Percentiles rank a stretch among this genome's conserved stretches.
Evolutionary conservation across 1,139 yeast genomes (phyloP).

Genomic region (Yamadazyma spencermartinsiae): DNA sequence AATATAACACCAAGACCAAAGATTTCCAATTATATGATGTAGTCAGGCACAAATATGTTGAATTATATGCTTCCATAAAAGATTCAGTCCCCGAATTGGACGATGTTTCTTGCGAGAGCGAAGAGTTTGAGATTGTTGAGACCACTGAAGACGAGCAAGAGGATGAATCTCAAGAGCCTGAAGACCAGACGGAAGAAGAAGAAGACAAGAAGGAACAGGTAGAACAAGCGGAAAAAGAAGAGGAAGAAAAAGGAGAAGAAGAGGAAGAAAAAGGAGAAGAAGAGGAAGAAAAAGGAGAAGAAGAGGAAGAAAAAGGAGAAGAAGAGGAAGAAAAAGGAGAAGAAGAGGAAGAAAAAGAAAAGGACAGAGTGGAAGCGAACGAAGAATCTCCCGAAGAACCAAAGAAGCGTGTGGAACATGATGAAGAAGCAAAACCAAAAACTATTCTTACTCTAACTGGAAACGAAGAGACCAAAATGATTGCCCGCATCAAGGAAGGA

Average conservation of each 20-base stretch:
- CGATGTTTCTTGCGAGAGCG: conserved; percentile 12
- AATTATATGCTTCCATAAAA: conserved; percentile 10
- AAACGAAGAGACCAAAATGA: conserved; percentile 10
- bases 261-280: neutral
- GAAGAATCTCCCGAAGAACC: neutral
- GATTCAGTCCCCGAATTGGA: conserved; percentile 12
- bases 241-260: conserved; percentile 1
- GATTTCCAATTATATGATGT: conserved; percentile 15
- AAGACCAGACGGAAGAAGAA: neutral
- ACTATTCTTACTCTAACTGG: neutral
- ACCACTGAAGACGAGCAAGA: conserved; percentile 3
- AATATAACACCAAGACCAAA: conserved; percentile 5
- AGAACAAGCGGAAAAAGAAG: conserved; percentile 5
- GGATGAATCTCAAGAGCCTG: neutral
- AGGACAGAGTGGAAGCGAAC: conserved; percentile 5
- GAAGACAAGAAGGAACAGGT: conserved; percentile 4
- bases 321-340: conserved; percentile 3
- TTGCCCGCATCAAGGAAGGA: conserved; percentile 9
- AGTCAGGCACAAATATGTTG: conserved; percentile 11
- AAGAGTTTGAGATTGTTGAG: conserved; percentile 12
- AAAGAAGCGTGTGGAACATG: neutral
- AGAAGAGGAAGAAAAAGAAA: conserved; percentile 6
- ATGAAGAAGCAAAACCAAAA: neutral
- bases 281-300: neutral
- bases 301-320: conserved; percentile 6